Base-by-base conservation (phyloP, 2,329 filamentous ascomycete genomes). In the Cercospora nicotianae region DNA sequence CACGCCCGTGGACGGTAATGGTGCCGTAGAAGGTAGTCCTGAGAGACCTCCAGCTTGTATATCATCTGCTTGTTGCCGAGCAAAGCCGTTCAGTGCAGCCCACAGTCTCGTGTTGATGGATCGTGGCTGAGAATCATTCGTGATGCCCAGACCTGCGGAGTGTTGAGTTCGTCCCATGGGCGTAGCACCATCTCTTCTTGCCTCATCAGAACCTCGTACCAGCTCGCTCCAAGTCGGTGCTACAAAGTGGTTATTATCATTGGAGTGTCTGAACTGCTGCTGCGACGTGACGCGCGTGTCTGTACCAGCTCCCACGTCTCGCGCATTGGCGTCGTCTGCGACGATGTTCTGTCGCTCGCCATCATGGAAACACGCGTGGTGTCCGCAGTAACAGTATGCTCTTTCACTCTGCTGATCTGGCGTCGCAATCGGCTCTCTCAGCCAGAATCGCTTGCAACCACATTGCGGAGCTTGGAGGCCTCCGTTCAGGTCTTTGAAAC, bases 301-400 rank as follows among this genome's bases (percentile, higher is more conserved):
- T 48, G 45, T 31, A 28, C 23, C 61, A 23, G 13, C 13, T 13
- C 39, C 9, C 16, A 33, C n/a, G 31, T 9, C 61, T 13, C 18
- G 61, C 6, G 7, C 45, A 51, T 30, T 53, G 26, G 61, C 26
- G 7, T n/a, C 30, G 30, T 28, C 28, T 33, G 23, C 31, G 26
- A 26, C 53, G 20, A n/a, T 8, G 7, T 42, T 45, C 16, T 39
- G 63, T 13, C 61, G 58, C 45, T 64, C 64, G 33, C 31, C 60
- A 26, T 79, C 73, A 76, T 87, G 85, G 74, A 83, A 87, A 75
- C 85, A 87, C 6, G 85, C 84, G 80, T 87, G 85, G 75, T 87
- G 85, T 48, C 83, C 83, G 72, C 85, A 87, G 65, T 84, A 82
- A 76, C 85, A 87, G 77, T 75, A 81, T 2, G 81, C 77, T 70